phyloP scores from a whole-genome alignment of 1,139 yeast species.

The Geotrichum europaeum region DNA sequence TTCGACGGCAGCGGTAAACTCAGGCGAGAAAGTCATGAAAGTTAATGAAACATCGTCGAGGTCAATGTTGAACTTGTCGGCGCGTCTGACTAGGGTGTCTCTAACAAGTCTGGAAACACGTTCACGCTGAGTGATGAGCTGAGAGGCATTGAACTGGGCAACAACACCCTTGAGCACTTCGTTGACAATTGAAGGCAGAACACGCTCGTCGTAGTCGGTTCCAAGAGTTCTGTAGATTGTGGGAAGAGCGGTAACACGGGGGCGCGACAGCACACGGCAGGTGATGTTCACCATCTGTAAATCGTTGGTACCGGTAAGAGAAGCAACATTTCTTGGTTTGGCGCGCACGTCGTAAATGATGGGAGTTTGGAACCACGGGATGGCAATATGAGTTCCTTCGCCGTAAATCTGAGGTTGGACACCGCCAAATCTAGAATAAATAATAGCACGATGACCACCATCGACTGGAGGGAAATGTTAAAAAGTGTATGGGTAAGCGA shows the following conservation, averaged over 20 bases:
- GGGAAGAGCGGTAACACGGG: slow-evolving; percentile 73
- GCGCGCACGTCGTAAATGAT: slow-evolving; percentile 92
- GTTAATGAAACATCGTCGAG: slow-evolving; percentile 96
- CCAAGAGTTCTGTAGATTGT: slow-evolving; percentile 88
- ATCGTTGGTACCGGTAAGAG: slow-evolving; percentile 96
- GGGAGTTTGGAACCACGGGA: slow-evolving; percentile 96
- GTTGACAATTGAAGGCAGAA: slow-evolving; percentile 91
- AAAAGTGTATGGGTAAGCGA: background rate
- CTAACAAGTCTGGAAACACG: slow-evolving; percentile 86
- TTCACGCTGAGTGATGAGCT: slow-evolving; percentile 96
- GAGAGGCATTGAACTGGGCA: slow-evolving; percentile 97
- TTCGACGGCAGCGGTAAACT: slow-evolving; percentile 95
- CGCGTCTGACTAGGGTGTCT: slow-evolving; percentile 87
- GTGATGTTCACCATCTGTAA: slow-evolving; percentile 98
- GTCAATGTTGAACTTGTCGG: slow-evolving; percentile 76
- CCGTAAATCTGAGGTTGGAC: slow-evolving; percentile 76
- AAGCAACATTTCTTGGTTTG: slow-evolving; percentile 94
- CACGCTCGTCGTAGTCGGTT: slow-evolving; percentile 90
- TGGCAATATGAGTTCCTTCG: slow-evolving; percentile 91
- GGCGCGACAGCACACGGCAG: slow-evolving; percentile 92
- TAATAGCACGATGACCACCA: slow-evolving; percentile 98
- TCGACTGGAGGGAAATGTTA: slow-evolving; percentile 47
- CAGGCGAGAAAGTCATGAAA: slow-evolving; percentile 95
- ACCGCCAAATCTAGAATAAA: slow-evolving; percentile 84
- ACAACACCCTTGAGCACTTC: slow-evolving; percentile 95